Evolutionary conservation across 805 yeast species (phyloP).

Genomic region (Ogataea kodamae): DNA sequence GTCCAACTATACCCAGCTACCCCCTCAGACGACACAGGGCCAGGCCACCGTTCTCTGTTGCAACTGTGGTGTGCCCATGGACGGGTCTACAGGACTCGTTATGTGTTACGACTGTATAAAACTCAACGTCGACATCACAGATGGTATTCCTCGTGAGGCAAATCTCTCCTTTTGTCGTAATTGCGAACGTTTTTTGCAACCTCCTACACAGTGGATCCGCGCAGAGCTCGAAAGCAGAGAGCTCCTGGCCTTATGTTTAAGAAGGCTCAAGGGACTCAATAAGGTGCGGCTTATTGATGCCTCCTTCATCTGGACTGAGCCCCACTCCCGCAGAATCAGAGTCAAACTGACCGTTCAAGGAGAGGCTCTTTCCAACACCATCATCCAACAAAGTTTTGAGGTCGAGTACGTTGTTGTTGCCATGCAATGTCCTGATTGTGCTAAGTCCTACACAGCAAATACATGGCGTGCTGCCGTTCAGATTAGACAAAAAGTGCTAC

Average conservation of each 20-base stretch:
- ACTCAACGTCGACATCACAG: slow-evolving; percentile 88
- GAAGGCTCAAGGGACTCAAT: slow-evolving; percentile 81
- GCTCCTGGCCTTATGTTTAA: slow-evolving; percentile 81
- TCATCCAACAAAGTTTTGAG: slow-evolving; percentile 90
- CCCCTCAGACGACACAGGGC: slow-evolving; percentile 29
- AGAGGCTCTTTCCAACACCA: slow-evolving; percentile 88
- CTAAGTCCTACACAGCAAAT: slow-evolving; percentile 91
- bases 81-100: slow-evolving; percentile 87
- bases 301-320: slow-evolving; percentile 97
- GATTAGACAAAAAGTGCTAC: slow-evolving; percentile 95
- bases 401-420: slow-evolving; percentile 92
- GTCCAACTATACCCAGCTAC: slow-evolving; percentile 48
- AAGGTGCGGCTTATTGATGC: slow-evolving; percentile 91
- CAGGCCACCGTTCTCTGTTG: slow-evolving; percentile 90
- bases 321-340: slow-evolving; percentile 93
- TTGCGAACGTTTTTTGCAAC: slow-evolving; percentile 94
- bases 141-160: slow-evolving; percentile 92
- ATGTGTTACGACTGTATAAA: slow-evolving; percentile 98
- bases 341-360: slow-evolving; percentile 94
- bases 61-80: slow-evolving; percentile 98
- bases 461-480: slow-evolving; percentile 99
- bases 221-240: slow-evolving; percentile 93
- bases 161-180: slow-evolving; percentile 92
- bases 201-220: slow-evolving; percentile 89
- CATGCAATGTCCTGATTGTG: slow-evolving; percentile 98